A percentile compares a stretch with the other conserved stretches of the same genome.
These are phyloP conservation scores for Yamadazyma jaroonii DNA, from an alignment of 1,139 yeast genomes.

Conservation along the genomic window DNA sequence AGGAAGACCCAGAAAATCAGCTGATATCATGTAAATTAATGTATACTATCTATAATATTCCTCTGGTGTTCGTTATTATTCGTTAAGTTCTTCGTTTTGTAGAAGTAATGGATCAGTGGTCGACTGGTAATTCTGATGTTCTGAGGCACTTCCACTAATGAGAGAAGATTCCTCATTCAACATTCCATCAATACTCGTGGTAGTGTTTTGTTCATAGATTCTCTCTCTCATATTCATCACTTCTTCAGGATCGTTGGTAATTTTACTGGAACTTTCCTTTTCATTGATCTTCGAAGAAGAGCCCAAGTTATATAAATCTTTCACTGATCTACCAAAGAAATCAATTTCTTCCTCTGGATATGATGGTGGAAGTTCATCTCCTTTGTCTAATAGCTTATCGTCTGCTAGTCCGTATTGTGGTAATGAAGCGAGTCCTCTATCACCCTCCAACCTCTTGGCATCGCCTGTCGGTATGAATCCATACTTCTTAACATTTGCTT, in stretches of 20 bases:
- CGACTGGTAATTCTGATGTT: not conserved
- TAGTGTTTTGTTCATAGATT: conserved; percentile 28
- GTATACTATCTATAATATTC: too few species aligned
- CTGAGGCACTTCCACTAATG: not conserved
- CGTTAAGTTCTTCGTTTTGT: not conserved
- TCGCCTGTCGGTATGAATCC: conserved; percentile 76
- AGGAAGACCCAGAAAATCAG: conserved; percentile 15
- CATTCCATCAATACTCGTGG: conserved; percentile 1
- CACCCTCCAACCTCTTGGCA: conserved; percentile 37
- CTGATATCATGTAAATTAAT: not conserved
- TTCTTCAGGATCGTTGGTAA: conserved; percentile 40
- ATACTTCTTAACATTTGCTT: conserved; percentile 91
- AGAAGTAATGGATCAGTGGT: not conserved
- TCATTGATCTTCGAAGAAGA: conserved; percentile 19
- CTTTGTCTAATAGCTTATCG: conserved; percentile 62
- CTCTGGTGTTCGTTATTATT: too few species aligned
- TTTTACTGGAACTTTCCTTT: conserved; percentile 16
- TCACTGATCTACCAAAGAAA: conserved; percentile 52
- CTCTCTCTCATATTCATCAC: conserved; percentile 39
- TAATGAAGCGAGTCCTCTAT: conserved; percentile 43
- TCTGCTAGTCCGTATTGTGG: conserved; percentile 30
- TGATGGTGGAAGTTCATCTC: conserved; percentile 70
- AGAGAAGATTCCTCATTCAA: conserved; percentile 1
- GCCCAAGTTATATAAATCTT: conserved; percentile 18
- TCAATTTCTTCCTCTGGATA: conserved; percentile 64